Base-by-base conservation (phyloP, 805 yeast genomes). In the Scheffersomyces lignosus region DNA sequence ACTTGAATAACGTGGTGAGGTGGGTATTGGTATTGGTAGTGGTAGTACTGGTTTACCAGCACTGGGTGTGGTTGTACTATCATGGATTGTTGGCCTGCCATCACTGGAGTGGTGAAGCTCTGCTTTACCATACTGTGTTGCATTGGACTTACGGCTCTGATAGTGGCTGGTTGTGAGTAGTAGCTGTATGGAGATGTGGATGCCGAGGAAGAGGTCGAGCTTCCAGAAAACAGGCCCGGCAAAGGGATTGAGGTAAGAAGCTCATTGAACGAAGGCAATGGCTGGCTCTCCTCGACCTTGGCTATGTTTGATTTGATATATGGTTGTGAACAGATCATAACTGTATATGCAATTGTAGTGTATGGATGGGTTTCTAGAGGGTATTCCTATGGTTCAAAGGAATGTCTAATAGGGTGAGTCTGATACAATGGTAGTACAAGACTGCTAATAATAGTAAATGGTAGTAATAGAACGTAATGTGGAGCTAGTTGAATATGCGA, bases 231-330 rank as follows among this genome's bases (percentile, higher is more conserved):
- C 22, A 36, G 37, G 9, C 24, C 33, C 7, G 27, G 37, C 23
- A 28, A 33, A 16, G 64, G 67, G 14, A 64, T 58, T 15, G 58
- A 52, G 1, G 60, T 60, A 14, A 64, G 33, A 30, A 64, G 51
- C 43, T 64, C 70, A 28, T 36, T 57, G 43, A 64, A 64, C 3
- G 65, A 58, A 12, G 70, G 70, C 23, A 64, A 50, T 7, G 24
- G 24, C 10, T 20, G 24, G 9, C 24, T 10, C 7, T 20, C 24
- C 10, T 7, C 24, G 7, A 10, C 24, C 24, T 20, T 20, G 24
- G 24, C 7, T 10, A 20, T 7, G 10, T 7, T 20, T 20, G 24
- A 20, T 20, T 20, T 20, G 24, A 10, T 20, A 20, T 20, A 10
- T 18, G 51, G 56, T 25, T 36, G 33, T 4, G 14, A 16, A 12